Evolutionary conservation across 371 early-diverging fungal genomes (phyloP).

Genomic region (Apophysomyces variabilis): DNA sequence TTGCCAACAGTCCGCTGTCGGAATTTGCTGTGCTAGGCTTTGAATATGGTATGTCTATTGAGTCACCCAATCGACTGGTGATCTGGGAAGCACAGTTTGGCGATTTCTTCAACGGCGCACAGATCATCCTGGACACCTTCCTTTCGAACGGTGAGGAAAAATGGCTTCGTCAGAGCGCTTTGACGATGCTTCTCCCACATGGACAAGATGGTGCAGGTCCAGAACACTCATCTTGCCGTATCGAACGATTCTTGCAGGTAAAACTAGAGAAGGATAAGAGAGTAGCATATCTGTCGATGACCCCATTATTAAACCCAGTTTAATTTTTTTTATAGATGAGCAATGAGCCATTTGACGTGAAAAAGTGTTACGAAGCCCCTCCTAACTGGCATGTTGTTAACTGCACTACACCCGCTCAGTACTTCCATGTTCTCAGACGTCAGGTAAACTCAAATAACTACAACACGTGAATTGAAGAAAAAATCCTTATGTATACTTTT

Average conservation of each 20-base stretch:
- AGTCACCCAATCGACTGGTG: conserved; percentile 79
- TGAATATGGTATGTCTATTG: conserved; percentile 92
- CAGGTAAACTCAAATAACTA: conserved; percentile 58
- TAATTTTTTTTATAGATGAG: conserved; percentile 58
- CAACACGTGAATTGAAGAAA: background rate
- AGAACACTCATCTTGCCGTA: conserved; percentile 89
- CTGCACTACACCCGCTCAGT: conserved; percentile 95
- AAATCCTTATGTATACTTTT: background rate
- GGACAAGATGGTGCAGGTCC: conserved; percentile 98
- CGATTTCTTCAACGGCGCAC: conserved; percentile 97
- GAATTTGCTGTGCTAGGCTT: conserved; percentile 97
- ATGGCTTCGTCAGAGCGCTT: conserved; percentile 91
- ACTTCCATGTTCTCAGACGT: conserved; percentile 93
- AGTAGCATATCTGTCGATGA: no score
- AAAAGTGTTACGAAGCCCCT: conserved; percentile 52
- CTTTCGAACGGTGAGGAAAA: conserved; percentile 89
- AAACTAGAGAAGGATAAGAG: background rate
- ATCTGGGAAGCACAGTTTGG: conserved; percentile 99
- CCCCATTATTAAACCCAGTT: no score
- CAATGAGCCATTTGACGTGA: conserved; percentile 74
- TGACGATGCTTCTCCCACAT: conserved; percentile 94
- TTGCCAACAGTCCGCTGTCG: conserved; percentile 89
- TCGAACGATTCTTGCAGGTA: conserved; percentile 96
- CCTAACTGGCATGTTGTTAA: conserved; percentile 94
- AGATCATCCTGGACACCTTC: conserved; percentile 94